phyloP scores from a whole-genome alignment of 805 yeast genomes.

The Wickerhamomyces subpelliculosus region DNA sequence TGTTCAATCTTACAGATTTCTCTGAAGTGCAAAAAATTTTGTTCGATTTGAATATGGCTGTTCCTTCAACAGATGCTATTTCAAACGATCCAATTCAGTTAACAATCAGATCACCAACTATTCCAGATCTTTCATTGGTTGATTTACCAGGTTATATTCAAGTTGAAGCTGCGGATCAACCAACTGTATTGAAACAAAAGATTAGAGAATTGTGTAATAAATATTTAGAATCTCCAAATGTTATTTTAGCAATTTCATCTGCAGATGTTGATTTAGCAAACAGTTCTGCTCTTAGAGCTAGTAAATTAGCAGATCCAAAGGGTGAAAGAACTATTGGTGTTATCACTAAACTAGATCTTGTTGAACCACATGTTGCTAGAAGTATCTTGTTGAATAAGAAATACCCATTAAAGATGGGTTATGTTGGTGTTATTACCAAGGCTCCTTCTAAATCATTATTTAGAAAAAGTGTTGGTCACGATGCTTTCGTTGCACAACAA shows the following conservation, averaged over 20 bases:
- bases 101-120: conserved; percentile 81
- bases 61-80: conserved; percentile 77
- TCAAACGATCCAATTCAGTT: conserved; percentile 92
- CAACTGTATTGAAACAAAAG: conserved; percentile 69
- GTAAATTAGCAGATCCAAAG: conserved; percentile 81
- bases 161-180: conserved; percentile 95
- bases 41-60: conserved; percentile 86
- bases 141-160: conserved; percentile 98
- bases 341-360: conserved; percentile 87
- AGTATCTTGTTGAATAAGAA: conserved; percentile 64
- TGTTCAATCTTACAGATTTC: conserved; percentile 81
- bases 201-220: conserved; percentile 77
- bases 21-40: conserved; percentile 82
- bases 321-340: conserved; percentile 98
- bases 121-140: conserved; percentile 88
- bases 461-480: conserved; percentile 47
- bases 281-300: conserved; percentile 88
- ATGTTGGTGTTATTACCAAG: conserved; percentile 94
- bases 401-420: conserved; percentile 93
- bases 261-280: conserved; percentile 98
- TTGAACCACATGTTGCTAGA: conserved; percentile 68
- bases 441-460: conserved; percentile 51
- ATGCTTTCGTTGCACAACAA: conserved; percentile 62
- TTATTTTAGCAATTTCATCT: conserved; percentile 90
- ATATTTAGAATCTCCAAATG: conserved; percentile 86